phyloP scores from a whole-genome alignment of 2,329 filamentous ascomycete species.

The Pyrenophora teres region DNA sequence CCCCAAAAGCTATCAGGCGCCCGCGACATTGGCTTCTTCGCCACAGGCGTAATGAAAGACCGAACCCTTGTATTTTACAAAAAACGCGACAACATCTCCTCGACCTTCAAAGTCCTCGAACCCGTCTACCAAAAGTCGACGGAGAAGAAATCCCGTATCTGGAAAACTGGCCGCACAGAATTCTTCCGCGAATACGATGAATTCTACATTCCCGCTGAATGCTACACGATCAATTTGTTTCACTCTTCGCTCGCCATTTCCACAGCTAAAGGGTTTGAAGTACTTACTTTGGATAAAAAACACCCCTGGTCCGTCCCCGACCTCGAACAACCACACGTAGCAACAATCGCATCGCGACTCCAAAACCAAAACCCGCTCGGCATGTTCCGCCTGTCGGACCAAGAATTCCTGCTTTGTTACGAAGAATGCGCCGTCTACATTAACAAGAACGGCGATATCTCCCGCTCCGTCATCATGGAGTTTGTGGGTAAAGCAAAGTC shows the following conservation, averaged over 20 bases:
- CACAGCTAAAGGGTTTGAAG: slow-evolving; percentile 90
- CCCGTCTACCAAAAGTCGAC: slow-evolving; percentile 92
- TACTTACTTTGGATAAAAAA: slow-evolving; percentile 96
- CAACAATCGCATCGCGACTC: slow-evolving; percentile 83
- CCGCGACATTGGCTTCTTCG: slow-evolving; percentile 95
- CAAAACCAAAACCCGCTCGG: slow-evolving; percentile 82
- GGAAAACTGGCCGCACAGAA: slow-evolving; percentile 77
- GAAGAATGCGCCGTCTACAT: slow-evolving; percentile 97
- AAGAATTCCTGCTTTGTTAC: slow-evolving; percentile 86
- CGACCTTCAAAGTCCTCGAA: slow-evolving; percentile 95
- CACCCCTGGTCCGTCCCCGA: slow-evolving; percentile 93
- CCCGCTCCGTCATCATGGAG: slow-evolving; percentile 93
- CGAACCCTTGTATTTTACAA: slow-evolving; percentile 95
- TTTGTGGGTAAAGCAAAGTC: slow-evolving; percentile 92
- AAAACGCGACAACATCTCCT: slow-evolving; percentile 88
- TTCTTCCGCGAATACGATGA: slow-evolving; percentile 98
- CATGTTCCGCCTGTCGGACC: slow-evolving; percentile 89
- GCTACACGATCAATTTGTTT: slow-evolving; percentile 94
- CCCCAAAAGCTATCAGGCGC: slow-evolving; percentile 86
- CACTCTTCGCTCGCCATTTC: slow-evolving; percentile 91
- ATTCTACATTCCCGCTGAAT: slow-evolving; percentile 96
- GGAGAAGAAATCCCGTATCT: slow-evolving; percentile 76
- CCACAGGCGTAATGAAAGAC: slow-evolving; percentile 96
- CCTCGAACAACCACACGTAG: slow-evolving; percentile 75
- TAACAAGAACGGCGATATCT: slow-evolving; percentile 97